Conservation (phyloP, 345 rosid genomes). For the Triadica sebifera region DNA sequence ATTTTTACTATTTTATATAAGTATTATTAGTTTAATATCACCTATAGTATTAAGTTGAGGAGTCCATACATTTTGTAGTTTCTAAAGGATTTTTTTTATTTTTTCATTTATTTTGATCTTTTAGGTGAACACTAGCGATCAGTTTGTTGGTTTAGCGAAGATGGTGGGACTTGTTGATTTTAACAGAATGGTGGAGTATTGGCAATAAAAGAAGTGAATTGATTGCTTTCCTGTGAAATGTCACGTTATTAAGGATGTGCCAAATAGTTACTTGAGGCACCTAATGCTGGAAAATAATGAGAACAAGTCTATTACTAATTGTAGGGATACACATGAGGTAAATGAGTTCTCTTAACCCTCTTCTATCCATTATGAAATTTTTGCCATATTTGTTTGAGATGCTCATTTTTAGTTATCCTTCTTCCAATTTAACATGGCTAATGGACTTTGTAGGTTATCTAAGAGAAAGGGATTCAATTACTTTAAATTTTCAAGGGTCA, state of each 20-base stretch:
- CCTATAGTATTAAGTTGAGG: conserved; percentile 2
- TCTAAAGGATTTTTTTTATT: not conserved
- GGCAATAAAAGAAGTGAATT: conserved; percentile 86
- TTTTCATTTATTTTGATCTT: conserved; percentile 11
- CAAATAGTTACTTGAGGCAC: conserved; percentile 64
- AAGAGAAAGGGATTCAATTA: conserved; percentile 30
- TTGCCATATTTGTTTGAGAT: not conserved
- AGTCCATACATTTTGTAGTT: not conserved
- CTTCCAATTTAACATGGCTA: not conserved
- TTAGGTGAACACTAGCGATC: conserved; percentile 86
- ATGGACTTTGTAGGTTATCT: conserved; percentile 12
- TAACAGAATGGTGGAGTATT: conserved; percentile 58
- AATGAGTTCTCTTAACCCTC: not conserved
- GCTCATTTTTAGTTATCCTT: not conserved
- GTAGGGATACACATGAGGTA: conserved; percentile 91
- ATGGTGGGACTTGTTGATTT: conserved; percentile 76
- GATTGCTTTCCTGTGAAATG: conserved; percentile 80
- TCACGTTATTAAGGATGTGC: conserved; percentile 78
- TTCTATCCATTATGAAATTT: not conserved
- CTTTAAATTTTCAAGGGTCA: conserved; percentile 29
- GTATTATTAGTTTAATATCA: conserved; percentile 22
- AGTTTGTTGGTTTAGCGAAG: conserved; percentile 75
- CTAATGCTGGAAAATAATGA: conserved; percentile 63
- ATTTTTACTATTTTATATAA: conserved; percentile 70
- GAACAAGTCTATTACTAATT: conserved; percentile 79